phyloP scores from a whole-genome alignment of 306 rosid species.

The Leucaena leucocephala region DNA sequence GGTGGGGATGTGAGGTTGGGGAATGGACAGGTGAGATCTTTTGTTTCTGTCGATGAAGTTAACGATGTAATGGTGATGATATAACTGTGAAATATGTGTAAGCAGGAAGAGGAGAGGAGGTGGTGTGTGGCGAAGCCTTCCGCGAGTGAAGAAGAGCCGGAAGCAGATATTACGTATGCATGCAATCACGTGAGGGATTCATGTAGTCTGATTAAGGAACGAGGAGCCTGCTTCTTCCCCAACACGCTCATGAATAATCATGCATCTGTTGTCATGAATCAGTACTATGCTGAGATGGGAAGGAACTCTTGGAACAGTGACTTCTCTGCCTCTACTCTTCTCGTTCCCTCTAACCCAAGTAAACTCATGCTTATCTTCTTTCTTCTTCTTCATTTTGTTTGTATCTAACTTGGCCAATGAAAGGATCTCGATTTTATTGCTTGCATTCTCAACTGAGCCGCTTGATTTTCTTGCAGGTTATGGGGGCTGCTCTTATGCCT shows the following conservation, averaged over 20 bases:
- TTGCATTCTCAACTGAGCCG: neutral
- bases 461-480: slow-evolving; percentile 30
- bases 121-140: slow-evolving; percentile 49
- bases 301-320: slow-evolving; percentile 39
- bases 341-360: slow-evolving; percentile 47
- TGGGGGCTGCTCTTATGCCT: slow-evolving; percentile 29
- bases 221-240: slow-evolving; percentile 45
- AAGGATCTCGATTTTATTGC: neutral
- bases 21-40: too few relatives aligned
- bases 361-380: neutral
- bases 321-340: slow-evolving; percentile 37
- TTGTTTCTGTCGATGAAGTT: too few relatives aligned
- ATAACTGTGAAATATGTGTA: neutral
- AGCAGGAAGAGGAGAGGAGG: slow-evolving; percentile 5
- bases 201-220: slow-evolving; percentile 31
- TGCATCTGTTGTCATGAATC: slow-evolving; percentile 59
- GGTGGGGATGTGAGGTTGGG: too few relatives aligned
- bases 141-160: slow-evolving; percentile 25
- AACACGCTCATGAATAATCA: slow-evolving; percentile 32
- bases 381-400: neutral
- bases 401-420: neutral
- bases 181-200: slow-evolving; percentile 17
- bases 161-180: slow-evolving; percentile 28
- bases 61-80: too few relatives aligned
- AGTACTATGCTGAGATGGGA: slow-evolving; percentile 36